Conservation (phyloP, 179 eudicot species). For the Spergularia azorica region DNA sequence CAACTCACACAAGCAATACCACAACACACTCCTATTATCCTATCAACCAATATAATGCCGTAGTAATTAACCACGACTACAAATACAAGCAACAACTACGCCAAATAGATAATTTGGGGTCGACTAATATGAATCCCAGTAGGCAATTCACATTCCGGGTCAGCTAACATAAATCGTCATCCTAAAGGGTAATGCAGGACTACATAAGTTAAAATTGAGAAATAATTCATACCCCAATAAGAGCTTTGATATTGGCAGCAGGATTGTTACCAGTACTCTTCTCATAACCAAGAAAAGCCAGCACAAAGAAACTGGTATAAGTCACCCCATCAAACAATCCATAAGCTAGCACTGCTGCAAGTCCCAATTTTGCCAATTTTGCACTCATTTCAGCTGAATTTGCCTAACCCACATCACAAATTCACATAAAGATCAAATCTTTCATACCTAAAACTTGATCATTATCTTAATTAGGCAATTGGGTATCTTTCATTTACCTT, state of each 20-base stretch:
- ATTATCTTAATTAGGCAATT: neutral
- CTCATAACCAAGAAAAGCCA: conserved; percentile 62
- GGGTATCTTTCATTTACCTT: conserved; percentile 33
- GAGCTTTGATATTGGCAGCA: conserved; percentile 60
- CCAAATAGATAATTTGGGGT: neutral
- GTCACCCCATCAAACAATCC: conserved; percentile 63
- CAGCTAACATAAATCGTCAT: conserved; percentile 1
- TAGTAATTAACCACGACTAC: no score
- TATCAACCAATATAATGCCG: no score
- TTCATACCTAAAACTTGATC: neutral
- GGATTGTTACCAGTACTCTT: conserved; percentile 70
- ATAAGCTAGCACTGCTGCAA: conserved; percentile 58
- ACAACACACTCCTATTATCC: no score
- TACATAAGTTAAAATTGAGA: neutral
- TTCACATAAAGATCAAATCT: conserved; percentile 21
- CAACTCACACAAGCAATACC: no score
- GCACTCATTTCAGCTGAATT: conserved; percentile 55
- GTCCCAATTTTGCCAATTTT: conserved; percentile 55
- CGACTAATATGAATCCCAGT: neutral
- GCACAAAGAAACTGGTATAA: conserved; percentile 57
- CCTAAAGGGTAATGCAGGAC: neutral
- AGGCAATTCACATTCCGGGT: neutral
- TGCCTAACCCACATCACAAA: conserved; percentile 30
- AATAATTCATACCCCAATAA: conserved; percentile 42
- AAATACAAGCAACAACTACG: neutral